Conservation (phyloP, 2,329 filamentous ascomycete genomes). For the Diaporthe citri region DNA sequence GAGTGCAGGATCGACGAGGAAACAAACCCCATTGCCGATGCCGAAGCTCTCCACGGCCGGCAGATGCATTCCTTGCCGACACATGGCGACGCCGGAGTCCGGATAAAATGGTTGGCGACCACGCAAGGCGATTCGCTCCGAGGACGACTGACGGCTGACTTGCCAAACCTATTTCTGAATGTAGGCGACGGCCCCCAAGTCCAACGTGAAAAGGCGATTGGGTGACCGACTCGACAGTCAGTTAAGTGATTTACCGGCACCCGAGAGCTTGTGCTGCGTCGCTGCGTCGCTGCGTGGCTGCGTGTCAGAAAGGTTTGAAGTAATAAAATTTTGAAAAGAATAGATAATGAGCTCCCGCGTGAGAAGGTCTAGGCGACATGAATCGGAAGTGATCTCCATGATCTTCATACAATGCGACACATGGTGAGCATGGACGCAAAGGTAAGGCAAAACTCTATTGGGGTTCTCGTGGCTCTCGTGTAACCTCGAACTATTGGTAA, state of each 20-base stretch:
- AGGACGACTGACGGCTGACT: background rate
- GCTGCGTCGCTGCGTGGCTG: conserved; percentile 22
- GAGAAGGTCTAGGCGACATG: conserved; percentile 15
- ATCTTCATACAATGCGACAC: conserved; percentile 27
- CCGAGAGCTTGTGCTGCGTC: conserved; percentile 17
- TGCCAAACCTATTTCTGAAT: background rate
- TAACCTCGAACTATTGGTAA: conserved; percentile 27
- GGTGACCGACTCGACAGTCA: background rate
- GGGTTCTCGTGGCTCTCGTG: conserved; percentile 12
- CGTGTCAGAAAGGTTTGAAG: conserved; percentile 28
- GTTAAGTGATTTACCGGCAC: conserved; percentile 12
- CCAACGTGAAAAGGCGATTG: conserved; percentile 2
- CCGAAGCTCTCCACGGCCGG: conserved; percentile 10
- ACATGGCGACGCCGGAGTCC: conserved; percentile 18
- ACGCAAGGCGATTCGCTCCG: conserved; percentile 17
- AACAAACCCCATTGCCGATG: background rate
- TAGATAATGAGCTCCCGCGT: background rate
- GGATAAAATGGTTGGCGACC: conserved; percentile 14
- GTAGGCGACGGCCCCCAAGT: background rate
- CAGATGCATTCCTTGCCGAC: conserved; percentile 10
- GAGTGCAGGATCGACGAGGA: conserved; percentile 3
- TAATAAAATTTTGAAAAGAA: conserved; percentile 15
- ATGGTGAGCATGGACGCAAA: conserved; percentile 23
- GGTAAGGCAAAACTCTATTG: conserved; percentile 22
- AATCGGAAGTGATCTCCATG: conserved; percentile 25